Percentiles rank a stretch among this genome's conserved stretches.
phyloP scores from a whole-genome alignment of 202 grass and related monocot genomes.

The Cymbopogon flexuosus region DNA sequence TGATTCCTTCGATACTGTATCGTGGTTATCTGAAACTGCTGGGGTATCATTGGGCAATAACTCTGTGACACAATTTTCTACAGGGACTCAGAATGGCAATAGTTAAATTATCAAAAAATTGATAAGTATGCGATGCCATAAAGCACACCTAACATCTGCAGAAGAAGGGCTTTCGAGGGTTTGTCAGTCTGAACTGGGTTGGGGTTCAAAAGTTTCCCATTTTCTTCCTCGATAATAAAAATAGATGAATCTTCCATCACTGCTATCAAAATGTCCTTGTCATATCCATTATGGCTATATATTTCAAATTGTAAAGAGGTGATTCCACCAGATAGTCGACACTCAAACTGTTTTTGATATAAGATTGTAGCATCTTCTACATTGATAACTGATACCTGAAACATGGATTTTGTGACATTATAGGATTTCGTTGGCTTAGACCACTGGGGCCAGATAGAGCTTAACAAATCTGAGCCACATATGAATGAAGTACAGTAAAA shows the following conservation, averaged over 20 bases:
- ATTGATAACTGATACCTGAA: constrained; percentile 79
- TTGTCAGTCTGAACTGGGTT: constrained; percentile 73
- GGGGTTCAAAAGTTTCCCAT: constrained; percentile 61
- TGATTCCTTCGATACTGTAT: constrained; percentile 46
- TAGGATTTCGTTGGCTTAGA: neutral
- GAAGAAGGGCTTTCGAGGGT: constrained; percentile 70
- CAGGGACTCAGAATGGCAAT: constrained; percentile 23
- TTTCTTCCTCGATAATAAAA: constrained; percentile 71
- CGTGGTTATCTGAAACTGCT: constrained; percentile 39
- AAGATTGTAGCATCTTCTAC: constrained; percentile 67
- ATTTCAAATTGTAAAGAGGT: constrained; percentile 79
- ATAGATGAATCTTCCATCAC: constrained; percentile 81
- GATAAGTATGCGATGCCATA: neutral
- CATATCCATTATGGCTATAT: constrained; percentile 58
- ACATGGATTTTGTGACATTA: constrained; percentile 6
- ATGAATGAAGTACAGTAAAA: neutral
- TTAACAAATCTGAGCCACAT: constrained; percentile 4
- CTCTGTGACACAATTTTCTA: constrained; percentile 27
- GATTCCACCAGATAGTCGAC: constrained; percentile 67
- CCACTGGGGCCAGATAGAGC: neutral
- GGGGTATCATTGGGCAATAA: constrained; percentile 31
- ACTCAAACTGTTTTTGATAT: constrained; percentile 90
- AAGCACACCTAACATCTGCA: constrained; percentile 65
- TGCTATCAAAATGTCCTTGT: constrained; percentile 68
- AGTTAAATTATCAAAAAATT: constrained; percentile 1